phyloP scores from a whole-genome alignment of 495 filamentous ascomycete species.

The Neurospora terricola region DNA sequence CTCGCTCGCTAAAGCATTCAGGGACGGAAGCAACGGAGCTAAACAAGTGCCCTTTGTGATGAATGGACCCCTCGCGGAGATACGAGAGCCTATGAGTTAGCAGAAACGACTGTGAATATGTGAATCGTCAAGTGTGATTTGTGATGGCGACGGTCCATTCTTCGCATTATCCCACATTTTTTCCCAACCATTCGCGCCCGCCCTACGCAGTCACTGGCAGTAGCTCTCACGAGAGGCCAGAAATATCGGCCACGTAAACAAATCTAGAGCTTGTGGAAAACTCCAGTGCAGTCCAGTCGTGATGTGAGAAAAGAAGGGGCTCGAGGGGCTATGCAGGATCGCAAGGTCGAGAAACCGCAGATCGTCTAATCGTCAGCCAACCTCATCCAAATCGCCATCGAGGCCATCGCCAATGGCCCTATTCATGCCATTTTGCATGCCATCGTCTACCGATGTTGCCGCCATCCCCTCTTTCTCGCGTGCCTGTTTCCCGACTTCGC shows the following conservation, averaged over 20 bases:
- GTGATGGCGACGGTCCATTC: neutral
- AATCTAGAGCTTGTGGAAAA: neutral
- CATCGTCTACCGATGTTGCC: neutral
- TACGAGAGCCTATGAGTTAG: neutral
- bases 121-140: neutral
- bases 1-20: neutral
- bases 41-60: neutral
- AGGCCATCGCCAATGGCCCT: neutral
- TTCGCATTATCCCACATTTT: neutral
- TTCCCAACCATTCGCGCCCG: neutral
- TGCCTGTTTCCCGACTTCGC: neutral
- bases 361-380: neutral
- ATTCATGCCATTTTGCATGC: neutral
- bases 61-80: neutral
- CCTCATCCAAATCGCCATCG: neutral
- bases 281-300: neutral
- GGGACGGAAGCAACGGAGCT: neutral
- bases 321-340: neutral
- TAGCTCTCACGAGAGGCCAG: neutral
- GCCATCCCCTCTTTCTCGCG: neutral
- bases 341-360: neutral
- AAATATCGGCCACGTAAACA: neutral
- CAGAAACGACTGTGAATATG: neutral
- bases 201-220: neutral
- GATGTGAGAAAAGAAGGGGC: neutral